Base-by-base conservation (phyloP, 2,329 filamentous ascomycete species). In the Colletotrichum viniferum region DNA sequence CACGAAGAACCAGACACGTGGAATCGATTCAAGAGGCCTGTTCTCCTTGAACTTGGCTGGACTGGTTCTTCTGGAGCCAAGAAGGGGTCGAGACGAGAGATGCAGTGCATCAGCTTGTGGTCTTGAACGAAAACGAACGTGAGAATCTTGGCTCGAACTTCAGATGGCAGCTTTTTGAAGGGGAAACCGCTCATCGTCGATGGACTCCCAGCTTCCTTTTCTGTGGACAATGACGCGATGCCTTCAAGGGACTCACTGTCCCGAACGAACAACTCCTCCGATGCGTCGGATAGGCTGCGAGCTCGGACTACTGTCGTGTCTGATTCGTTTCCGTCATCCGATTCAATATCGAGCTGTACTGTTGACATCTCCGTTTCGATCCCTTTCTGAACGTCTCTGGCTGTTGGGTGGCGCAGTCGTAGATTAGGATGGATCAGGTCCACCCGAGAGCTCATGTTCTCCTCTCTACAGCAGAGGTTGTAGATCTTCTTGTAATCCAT, bases 21-120 rank as follows among this genome's bases (percentile, higher is more conserved):
- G 60, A 90, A 88, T 2, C 84, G 81, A 26, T 82, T 82, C 1
- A 82, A 78, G 1, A 87, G 82, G 2, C 80, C 78, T 9, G 77
- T 76, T 26, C 1, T 71, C 10, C 12, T 48, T 32, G 1, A 43
- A 26, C 7, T 73, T 68, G 28, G 76, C 36, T 63, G 77, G 62
- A 9, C 6, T 7, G n/a, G 79, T 1, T 78, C 75, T 0, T 55
- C 7, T 7, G 82, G 83, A 1, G 78, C 70, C 2, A 79, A 71
- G 7, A 76, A 79, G 0, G 81, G 82, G 36, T 90, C 88, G 0
- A 90, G 80, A 0, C 88, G 82, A 1, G 87, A 88, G 3, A 89
- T 79, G 26, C 82, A 85, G 69, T 90, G 88, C 5, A 90, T 76
- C 0, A 84, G 62, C 1, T 81, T 32, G 0, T 78, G 80, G 0